Evolutionary conservation across 1,139 yeast species (phyloP).

Genomic region (Pichia sp.): DNA sequence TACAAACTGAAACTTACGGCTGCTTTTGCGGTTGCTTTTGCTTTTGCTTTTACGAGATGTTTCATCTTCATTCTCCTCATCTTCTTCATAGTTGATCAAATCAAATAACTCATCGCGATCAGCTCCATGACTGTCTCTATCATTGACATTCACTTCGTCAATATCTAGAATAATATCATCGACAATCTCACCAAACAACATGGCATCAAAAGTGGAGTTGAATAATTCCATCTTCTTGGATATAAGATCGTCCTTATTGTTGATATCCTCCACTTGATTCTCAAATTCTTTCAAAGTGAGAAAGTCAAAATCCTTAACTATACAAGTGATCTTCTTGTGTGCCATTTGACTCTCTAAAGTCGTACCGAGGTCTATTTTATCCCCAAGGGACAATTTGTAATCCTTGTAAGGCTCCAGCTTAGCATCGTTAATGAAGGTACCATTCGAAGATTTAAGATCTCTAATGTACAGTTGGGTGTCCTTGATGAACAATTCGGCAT

Average conservation of each 20-base stretch:
- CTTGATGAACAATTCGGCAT: conserved; percentile 75
- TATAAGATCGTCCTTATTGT: conserved; percentile 20
- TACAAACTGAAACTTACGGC: too few relatives aligned
- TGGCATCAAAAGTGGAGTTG: conserved; percentile 51
- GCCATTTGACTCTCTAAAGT: conserved; percentile 79
- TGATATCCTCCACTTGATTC: conserved; percentile 16
- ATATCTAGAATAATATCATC: conserved; percentile 13
- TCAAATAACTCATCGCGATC: too few relatives aligned
- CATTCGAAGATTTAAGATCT: conserved; percentile 89
- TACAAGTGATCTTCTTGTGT: conserved; percentile 80
- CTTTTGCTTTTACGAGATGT: too few relatives aligned
- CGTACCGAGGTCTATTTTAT: conserved; percentile 81
- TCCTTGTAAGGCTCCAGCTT: conserved; percentile 56
- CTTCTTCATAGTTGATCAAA: too few relatives aligned
- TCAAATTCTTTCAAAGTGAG: conserved; percentile 28
- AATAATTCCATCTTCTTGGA: conserved; percentile 29
- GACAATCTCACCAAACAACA: conserved; percentile 69
- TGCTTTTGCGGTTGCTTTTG: too few relatives aligned
- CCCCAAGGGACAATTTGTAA: conserved; percentile 62
- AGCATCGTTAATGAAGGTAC: conserved; percentile 79
- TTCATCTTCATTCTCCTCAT: too few relatives aligned
- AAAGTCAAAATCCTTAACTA: conserved; percentile 56
- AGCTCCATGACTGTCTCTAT: conserved; percentile 9
- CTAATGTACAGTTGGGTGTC: conserved; percentile 61
- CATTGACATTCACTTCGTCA: neutral